A percentile compares a stretch with the other conserved stretches of the same genome.
phyloP scores from a whole-genome alignment of 176 grass and related monocot genomes.

The Lolium multiflorum region DNA sequence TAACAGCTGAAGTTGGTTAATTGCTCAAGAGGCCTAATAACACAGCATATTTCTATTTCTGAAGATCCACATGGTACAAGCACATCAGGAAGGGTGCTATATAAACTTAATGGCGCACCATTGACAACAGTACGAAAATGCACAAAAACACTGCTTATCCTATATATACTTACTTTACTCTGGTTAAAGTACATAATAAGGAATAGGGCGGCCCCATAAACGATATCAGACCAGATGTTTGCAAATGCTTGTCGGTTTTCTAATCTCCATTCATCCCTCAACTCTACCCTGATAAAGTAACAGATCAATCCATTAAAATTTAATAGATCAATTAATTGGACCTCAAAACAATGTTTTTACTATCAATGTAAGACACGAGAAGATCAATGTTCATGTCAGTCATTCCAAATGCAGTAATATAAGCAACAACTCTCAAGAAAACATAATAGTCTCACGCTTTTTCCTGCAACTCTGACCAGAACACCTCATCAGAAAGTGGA shows the following conservation, averaged over 20 bases:
- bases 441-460: slow-evolving; percentile 70
- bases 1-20: not conserved
- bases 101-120: not conserved
- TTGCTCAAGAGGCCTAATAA: not conserved
- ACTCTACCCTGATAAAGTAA: slow-evolving; percentile 77
- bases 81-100: not conserved
- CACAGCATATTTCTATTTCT: not conserved
- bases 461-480: slow-evolving; percentile 76
- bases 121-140: not conserved
- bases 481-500: slow-evolving; percentile 79
- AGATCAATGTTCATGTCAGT: slow-evolving; percentile 27
- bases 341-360: slow-evolving; percentile 12
- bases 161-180: slow-evolving; percentile 70
- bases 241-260: slow-evolving; percentile 93
- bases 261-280: slow-evolving; percentile 90
- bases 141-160: slow-evolving; percentile 6
- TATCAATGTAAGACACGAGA: slow-evolving; percentile 29
- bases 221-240: slow-evolving; percentile 92
- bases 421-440: slow-evolving; percentile 43
- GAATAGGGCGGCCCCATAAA: slow-evolving; percentile 81
- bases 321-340: slow-evolving; percentile 39
- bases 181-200: slow-evolving; percentile 91
- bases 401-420: slow-evolving; percentile 26
- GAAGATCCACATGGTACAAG: slow-evolving; percentile 13
- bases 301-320: slow-evolving; percentile 39